These are phyloP conservation scores for Hondaea fermentalgiana DNA, from an alignment of 108 stramenopile genomes.

Conservation along the genomic window DNA sequence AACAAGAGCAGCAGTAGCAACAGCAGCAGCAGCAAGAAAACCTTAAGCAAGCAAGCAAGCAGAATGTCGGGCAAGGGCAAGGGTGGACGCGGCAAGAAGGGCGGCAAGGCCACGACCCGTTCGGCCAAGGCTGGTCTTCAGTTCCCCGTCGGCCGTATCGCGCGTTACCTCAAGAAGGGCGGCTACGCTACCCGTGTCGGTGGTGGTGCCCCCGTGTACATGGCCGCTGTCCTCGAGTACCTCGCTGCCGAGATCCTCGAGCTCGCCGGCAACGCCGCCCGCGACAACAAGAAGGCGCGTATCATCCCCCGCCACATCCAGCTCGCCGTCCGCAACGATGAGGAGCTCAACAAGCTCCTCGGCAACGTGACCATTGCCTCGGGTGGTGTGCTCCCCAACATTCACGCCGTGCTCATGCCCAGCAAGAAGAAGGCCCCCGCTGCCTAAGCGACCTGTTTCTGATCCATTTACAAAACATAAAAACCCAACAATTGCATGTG, in stretches of 20 bases:
- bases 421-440: slow-evolving; percentile 54
- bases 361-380: slow-evolving; percentile 83
- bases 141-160: slow-evolving; percentile 90
- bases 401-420: slow-evolving; percentile 84
- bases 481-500: too few species aligned
- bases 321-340: slow-evolving; percentile 84
- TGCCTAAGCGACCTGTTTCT: too few species aligned
- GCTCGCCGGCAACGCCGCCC: slow-evolving; percentile 85
- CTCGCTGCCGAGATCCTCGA: slow-evolving; percentile 84
- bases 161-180: slow-evolving; percentile 84
- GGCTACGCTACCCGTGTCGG: slow-evolving; percentile 84
- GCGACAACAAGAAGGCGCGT: slow-evolving; percentile 90
- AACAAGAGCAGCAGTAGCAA: background rate
- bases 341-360: slow-evolving; percentile 84
- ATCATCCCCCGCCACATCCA: slow-evolving; percentile 88
- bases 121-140: slow-evolving; percentile 88
- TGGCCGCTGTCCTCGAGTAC: slow-evolving; percentile 91
- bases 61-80: slow-evolving; percentile 59
- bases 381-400: slow-evolving; percentile 92
- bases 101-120: slow-evolving; percentile 51
- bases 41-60: background rate
- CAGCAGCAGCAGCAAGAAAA: background rate
- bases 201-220: slow-evolving; percentile 86
- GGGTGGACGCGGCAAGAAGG: slow-evolving; percentile 68
- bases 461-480: too few species aligned